These are phyloP conservation scores for Castanospermum australe DNA, from an alignment of 306 rosid species.

Conservation along the genomic window DNA sequence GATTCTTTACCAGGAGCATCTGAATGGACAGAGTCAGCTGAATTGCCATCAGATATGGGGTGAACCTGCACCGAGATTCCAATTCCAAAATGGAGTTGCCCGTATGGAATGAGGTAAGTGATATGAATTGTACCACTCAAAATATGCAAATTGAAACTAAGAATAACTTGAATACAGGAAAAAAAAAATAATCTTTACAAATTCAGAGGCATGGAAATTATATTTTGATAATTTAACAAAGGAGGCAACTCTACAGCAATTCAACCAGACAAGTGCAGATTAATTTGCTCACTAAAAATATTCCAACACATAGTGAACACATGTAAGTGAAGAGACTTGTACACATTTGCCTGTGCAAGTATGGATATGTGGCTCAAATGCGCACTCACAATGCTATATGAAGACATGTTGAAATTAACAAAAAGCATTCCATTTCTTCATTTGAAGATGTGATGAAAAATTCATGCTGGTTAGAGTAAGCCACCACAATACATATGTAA, in stretches of 20 bases:
- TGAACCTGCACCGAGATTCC: conserved; percentile 67
- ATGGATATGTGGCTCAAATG: neutral
- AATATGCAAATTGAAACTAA: conserved; percentile 14
- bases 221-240: neutral
- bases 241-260: neutral
- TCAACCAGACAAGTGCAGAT: conserved; percentile 8
- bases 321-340: conserved; percentile 5
- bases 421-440: neutral
- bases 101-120: neutral
- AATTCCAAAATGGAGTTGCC: conserved; percentile 22
- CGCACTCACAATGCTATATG: neutral
- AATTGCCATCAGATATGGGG: conserved; percentile 56
- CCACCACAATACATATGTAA: neutral
- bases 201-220: neutral
- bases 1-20: conserved; percentile 48
- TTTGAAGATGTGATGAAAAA: neutral
- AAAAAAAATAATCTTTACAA: neutral
- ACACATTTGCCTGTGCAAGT: neutral
- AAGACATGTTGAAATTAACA: conserved; percentile 3
- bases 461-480: neutral
- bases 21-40: conserved; percentile 42
- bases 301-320: neutral
- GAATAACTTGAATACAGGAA: conserved; percentile 1
- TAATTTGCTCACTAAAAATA: conserved; percentile 14
- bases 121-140: neutral